Percentiles rank a stretch among this genome's conserved stretches.
Evolutionary conservation across 2,329 filamentous ascomycete species (phyloP).

Genomic region (Trichoderma gracile): DNA sequence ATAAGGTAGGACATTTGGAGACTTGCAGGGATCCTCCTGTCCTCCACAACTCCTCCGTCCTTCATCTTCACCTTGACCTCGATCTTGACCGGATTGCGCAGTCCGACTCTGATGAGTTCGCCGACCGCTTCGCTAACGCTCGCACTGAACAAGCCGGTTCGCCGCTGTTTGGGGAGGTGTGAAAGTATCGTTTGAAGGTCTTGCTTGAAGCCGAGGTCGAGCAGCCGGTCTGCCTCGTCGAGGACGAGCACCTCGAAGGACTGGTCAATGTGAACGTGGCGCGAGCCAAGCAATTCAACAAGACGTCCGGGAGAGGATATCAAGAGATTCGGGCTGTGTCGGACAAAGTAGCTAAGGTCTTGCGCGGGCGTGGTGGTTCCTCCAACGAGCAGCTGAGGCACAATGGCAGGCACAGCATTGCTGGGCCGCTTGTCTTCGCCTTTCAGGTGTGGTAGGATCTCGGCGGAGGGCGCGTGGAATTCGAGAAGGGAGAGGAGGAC

Average conservation of each 20-base stretch:
- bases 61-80: conserved; percentile 84
- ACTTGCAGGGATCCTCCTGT: conserved; percentile 86
- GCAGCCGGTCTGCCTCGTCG: conserved; percentile 88
- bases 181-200: conserved; percentile 84
- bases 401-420: conserved; percentile 54
- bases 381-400: conserved; percentile 87
- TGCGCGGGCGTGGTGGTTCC: conserved; percentile 77
- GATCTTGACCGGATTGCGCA: conserved; percentile 93
- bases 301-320: conserved; percentile 90
- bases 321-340: conserved; percentile 81
- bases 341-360: conserved; percentile 82
- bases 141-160: conserved; percentile 92
- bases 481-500: conserved; percentile 75
- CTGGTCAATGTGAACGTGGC: conserved; percentile 82
- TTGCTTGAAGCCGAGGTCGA: conserved; percentile 92
- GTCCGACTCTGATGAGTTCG: conserved; percentile 85
- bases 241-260: conserved; percentile 91
- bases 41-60: conserved; percentile 66
- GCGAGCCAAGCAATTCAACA: conserved; percentile 81
- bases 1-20: conserved; percentile 87
- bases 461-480: conserved; percentile 80
- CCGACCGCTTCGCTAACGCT: conserved; percentile 94
- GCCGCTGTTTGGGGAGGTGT: conserved; percentile 84
- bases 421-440: conserved; percentile 57
- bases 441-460: conserved; percentile 56